Conservation (phyloP, 1,284 basidiomycete genomes). For the Trichosporon asahii region DNA sequence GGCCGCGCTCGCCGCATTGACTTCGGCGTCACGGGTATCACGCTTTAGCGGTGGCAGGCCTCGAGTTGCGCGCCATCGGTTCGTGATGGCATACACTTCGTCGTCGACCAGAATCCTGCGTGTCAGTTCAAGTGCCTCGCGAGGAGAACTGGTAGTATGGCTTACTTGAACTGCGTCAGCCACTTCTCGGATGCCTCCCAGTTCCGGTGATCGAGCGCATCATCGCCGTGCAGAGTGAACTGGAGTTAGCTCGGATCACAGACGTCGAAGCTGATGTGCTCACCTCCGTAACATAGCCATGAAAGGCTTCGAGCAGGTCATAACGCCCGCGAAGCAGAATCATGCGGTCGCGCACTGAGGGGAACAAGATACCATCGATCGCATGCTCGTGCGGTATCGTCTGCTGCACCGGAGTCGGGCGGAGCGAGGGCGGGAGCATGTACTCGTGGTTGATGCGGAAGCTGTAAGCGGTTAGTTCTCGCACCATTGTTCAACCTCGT, state of each 20-base stretch:
- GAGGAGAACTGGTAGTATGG: constrained; percentile 19
- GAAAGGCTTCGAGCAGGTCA: constrained; percentile 40
- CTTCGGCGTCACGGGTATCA: background rate
- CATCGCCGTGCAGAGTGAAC: constrained; percentile 80
- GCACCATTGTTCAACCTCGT: background rate
- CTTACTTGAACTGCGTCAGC: constrained; percentile 73
- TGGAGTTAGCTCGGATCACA: constrained; percentile 37
- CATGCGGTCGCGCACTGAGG: constrained; percentile 80
- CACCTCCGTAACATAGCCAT: constrained; percentile 39
- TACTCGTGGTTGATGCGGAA: constrained; percentile 61
- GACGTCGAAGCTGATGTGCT: background rate
- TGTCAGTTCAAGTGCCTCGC: background rate
- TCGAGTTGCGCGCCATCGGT: constrained; percentile 39
- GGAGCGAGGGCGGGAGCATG: constrained; percentile 78
- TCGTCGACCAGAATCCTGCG: constrained; percentile 42
- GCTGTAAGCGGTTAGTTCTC: constrained; percentile 30
- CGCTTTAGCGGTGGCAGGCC: constrained; percentile 33
- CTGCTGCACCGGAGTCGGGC: constrained; percentile 78
- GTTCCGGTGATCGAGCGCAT: constrained; percentile 76
- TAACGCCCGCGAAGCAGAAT: constrained; percentile 67
- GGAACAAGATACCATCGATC: constrained; percentile 83
- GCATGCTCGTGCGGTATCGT: constrained; percentile 84
- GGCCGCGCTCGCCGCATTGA: constrained; percentile 6
- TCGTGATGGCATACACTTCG: constrained; percentile 46
- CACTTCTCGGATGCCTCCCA: constrained; percentile 84